Base-by-base conservation (phyloP, 2,329 filamentous ascomycete species). In the Aspergillus hiratsukae region DNA sequence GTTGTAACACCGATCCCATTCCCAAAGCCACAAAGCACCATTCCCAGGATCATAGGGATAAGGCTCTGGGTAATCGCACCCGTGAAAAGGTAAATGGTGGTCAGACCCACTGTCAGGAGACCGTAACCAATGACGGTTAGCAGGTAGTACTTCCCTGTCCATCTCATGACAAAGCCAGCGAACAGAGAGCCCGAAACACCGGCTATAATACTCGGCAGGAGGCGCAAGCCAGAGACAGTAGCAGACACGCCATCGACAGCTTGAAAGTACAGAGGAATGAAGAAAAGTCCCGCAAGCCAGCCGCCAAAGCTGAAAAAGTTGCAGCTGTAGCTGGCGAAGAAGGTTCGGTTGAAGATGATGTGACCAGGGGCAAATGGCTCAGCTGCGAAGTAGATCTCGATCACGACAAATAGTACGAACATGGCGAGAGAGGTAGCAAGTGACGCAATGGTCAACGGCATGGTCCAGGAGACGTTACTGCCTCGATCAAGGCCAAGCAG, bases 211-310 rank as follows among this genome's bases (percentile, higher is more conserved):
- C 80, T 80, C 0, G 90, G 89, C 31, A 93, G 75, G 19, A 93
- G 80, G 35, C 85, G 76, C 1, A 87, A 58, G 1, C 88, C 88
- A 3, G 88, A 83, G 53, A 78, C 71, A 0, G 86, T 85, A 1
- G 89, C 86, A 3, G 80, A 81, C 25, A 85, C 75, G 4, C 83
- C 84, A 51, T 87, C 78, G 0, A 87, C 86, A 4, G 87, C 88
- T 72, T 93, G 90, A 73, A 89, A 90, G 72, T 88, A 90, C 2
- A 93, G 77, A 1, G 89, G 88, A n/a, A 90, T 76, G 73, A 89
- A 90, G 76, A 90, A 93, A 3, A 89, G 61, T 1, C 81, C 74
- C 0, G 83, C 81, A 49, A 86, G 71, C 76, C 78, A 83, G 14
- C 82, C 85, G 1, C 79, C 83, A 53, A 88, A 82, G 52, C 82